phyloP scores from a whole-genome alignment of 306 rosid species.

The Echinosophora koreensis region DNA sequence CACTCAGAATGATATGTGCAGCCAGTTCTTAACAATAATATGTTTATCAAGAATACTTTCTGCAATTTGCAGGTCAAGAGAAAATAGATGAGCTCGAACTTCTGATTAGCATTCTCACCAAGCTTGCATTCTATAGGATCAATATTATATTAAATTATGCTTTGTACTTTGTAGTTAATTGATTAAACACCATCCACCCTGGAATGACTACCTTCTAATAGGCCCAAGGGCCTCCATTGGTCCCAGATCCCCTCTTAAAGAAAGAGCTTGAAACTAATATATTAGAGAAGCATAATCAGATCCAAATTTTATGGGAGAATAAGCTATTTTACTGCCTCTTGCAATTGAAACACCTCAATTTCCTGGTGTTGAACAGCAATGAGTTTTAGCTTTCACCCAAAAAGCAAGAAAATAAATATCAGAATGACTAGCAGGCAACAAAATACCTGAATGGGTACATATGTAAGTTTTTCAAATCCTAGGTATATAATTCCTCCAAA shows the following conservation, averaged over 20 bases:
- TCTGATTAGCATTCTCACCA: not conserved
- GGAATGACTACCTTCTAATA: slow-evolving; percentile 4
- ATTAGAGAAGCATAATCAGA: slow-evolving; percentile 29
- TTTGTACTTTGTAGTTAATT: not conserved
- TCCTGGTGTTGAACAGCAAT: slow-evolving; percentile 25
- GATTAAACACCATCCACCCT: slow-evolving; percentile 2
- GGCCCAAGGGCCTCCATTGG: not conserved
- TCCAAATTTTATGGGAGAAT: not conserved
- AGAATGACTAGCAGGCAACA: slow-evolving; percentile 7
- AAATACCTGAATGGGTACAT: slow-evolving; percentile 90
- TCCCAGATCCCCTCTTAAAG: not conserved
- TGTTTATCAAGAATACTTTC: slow-evolving; percentile 4
- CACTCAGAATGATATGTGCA: slow-evolving; percentile 14
- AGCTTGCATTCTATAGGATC: slow-evolving; percentile 15
- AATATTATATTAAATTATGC: not conserved
- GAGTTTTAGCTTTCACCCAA: not conserved
- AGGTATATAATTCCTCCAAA: slow-evolving; percentile 85
- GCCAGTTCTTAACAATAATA: slow-evolving; percentile 1
- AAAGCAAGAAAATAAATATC: not conserved
- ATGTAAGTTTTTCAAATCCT: slow-evolving; percentile 92
- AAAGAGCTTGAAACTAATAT: slow-evolving; percentile 17
- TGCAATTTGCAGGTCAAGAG: not conserved
- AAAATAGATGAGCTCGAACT: not conserved
- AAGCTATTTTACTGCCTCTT: slow-evolving; percentile 19
- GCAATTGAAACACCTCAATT: slow-evolving; percentile 37